Evolutionary conservation across 768 basidiomycete species (phyloP), one percentile per base, ranked within the genome.

Genomic region (Hygrocybe punicea): DNA sequence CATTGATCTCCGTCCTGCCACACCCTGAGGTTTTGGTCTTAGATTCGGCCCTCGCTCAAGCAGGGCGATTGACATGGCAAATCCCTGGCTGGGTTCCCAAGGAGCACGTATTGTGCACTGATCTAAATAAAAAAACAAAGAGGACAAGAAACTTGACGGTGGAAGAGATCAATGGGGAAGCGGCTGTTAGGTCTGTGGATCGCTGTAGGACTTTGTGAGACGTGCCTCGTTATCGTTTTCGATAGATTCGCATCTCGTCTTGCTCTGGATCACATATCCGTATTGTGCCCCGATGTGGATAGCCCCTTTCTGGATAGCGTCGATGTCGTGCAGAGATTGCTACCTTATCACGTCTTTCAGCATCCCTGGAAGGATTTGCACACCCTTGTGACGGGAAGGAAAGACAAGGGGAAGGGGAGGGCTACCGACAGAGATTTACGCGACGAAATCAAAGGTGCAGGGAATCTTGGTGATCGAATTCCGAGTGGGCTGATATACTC

Each of bases 311-410:
- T 63, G 13, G 83, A 89, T 63, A 69, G 76, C 8, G 65, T 71
- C 5, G 91, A 93, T 65, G 85, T 77, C 2, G 76, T 91, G 21
- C 78, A 81, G n/a, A 80, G 89, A 50, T 76, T 93, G 19, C 74
- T 92, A 19, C 89, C 91, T 0, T 92, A 89, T 63, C 91, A 93
- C 64, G 71, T 92, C 50, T 90, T 86, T 61, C 87, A 87, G 60
- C 86, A 89, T 58, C 89, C 89, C 0, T 71, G 71, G 56, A 84
- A 86, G 45, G 91, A 93, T 61, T 61, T 89, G 60, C 68, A 72
- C 34, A 21, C 54, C 10, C 21, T 73, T 51, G 59, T 63, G 39
- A 57, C 21, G 33, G 44, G 33, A 4, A 33, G 63, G 25, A 65
- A 76, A 33, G 35, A 63, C 24, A 65, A 76, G 25, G 61, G 67